These are phyloP conservation scores for Nicotiana benthamiana DNA, from an alignment of 257 asterid genomes.

Conservation along the genomic window DNA sequence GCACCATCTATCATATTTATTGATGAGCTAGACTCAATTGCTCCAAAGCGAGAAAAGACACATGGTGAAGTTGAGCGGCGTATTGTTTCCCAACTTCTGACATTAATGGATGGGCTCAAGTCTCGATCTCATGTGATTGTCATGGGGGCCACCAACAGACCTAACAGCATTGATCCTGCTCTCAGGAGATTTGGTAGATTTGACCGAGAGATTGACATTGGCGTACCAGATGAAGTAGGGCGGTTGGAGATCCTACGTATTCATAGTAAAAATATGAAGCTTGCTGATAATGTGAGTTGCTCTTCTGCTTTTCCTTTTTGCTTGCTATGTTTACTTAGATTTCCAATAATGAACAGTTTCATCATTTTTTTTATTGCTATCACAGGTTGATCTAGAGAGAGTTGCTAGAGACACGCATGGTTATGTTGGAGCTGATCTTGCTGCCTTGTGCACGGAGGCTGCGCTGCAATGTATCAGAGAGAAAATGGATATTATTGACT, in stretches of 20 bases:
- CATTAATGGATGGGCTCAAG: constrained; percentile 95
- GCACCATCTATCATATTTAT: constrained; percentile 85
- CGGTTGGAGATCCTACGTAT: constrained; percentile 88
- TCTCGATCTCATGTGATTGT: constrained; percentile 85
- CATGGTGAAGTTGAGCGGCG: constrained; percentile 94
- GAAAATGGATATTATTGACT: constrained; percentile 92
- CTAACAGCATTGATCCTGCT: constrained; percentile 92
- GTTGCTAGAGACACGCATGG: constrained; percentile 83
- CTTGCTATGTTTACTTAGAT: background rate
- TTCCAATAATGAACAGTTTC: background rate
- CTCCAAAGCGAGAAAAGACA: constrained; percentile 93
- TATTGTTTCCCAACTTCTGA: constrained; percentile 90
- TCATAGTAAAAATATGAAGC: constrained; percentile 96
- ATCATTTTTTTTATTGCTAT: background rate
- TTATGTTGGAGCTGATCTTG: constrained; percentile 89
- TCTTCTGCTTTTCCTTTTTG: background rate
- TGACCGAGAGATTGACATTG: constrained; percentile 88
- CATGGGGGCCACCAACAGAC: constrained; percentile 87
- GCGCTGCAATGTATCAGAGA: constrained; percentile 96
- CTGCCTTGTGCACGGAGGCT: constrained; percentile 89
- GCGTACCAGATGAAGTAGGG: constrained; percentile 94
- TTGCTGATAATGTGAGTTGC: constrained; percentile 60
- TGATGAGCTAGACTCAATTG: constrained; percentile 87
- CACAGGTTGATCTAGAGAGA: constrained; percentile 84
- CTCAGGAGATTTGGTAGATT: constrained; percentile 88